Base-by-base conservation (phyloP, 2,329 filamentous ascomycete genomes). In the Mollisia scopiformis region DNA sequence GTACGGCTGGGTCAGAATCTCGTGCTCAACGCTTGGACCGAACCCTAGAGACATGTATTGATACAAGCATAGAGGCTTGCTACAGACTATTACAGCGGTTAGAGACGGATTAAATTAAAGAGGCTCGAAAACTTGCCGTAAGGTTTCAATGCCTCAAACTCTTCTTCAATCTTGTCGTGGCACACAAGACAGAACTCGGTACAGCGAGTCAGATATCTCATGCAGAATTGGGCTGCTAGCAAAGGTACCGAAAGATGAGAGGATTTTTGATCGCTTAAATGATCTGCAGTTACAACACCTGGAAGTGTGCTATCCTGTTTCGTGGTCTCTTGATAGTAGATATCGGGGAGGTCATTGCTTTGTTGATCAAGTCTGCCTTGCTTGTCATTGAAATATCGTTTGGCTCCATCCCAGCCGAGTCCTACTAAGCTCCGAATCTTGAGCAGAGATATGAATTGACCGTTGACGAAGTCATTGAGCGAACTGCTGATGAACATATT, bases 31-130 rank as follows among this genome's bases (percentile, higher is more conserved):
- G 68, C 87, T 92, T 1, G 91, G 90, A 0, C 93, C 93, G 69
- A 97, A 88, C 0, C 92, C 92, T n/a, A 96, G 80, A 16, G 85
- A 82, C 82, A 96, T 90, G 76, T 95, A 96, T 71, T 97, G 93
- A 70, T 91, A 96, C 3, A 96, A 78, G 70, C 93, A 97, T 2
- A 97, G 75, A 14, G 80, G 80, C 37, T 83, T 85, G 31, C 86
- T 85, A 73, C 93, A 97, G 47, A 97, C 92, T n/a, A n/a, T n/a
- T n/a, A n/a, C n/a, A n/a, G n/a, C n/a, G n/a, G n/a, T n/a, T n/a
- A n/a, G n/a, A n/a, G n/a, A n/a, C n/a, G n/a, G n/a, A n/a, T n/a
- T n/a, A n/a, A n/a, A n/a, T n/a, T n/a, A n/a, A n/a, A n/a, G n/a
- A n/a, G n/a, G n/a, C n/a, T n/a, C n/a, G n/a, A n/a, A n/a, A n/a